Evolutionary conservation across 495 filamentous ascomycete species (phyloP).

Genomic region (Gamarada debralockiae): DNA sequence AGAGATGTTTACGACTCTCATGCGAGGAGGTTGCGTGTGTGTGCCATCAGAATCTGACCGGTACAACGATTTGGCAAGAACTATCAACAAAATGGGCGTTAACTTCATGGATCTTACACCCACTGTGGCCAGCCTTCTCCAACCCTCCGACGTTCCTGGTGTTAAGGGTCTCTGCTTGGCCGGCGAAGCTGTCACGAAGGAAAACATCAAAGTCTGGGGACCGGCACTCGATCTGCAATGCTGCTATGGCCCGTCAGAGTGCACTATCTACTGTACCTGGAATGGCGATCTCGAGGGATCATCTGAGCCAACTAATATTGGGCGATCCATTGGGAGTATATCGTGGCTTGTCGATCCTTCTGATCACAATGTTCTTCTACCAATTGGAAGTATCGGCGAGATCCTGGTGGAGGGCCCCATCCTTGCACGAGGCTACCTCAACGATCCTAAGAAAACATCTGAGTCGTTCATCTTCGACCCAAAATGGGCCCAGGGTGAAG

Average conservation of each 20-base stretch:
- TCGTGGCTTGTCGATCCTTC: slow-evolving; percentile 56
- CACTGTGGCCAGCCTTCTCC: slow-evolving; percentile 46
- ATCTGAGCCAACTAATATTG: slow-evolving; percentile 9
- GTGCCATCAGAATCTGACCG: slow-evolving; percentile 40
- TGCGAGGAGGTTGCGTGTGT: slow-evolving; percentile 53
- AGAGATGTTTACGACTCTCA: slow-evolving; percentile 75
- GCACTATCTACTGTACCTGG: slow-evolving; percentile 8
- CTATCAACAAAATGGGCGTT: slow-evolving; percentile 32
- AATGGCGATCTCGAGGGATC: slow-evolving; percentile 33
- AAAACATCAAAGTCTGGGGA: slow-evolving; percentile 50
- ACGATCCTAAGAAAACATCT: slow-evolving; percentile 12
- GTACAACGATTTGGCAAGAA: slow-evolving; percentile 31
- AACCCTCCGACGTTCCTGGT: slow-evolving; percentile 35
- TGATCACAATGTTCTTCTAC: slow-evolving; percentile 48
- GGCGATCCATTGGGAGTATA: slow-evolving; percentile 37
- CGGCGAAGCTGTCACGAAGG: slow-evolving; percentile 28
- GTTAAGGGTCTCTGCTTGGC: slow-evolving; percentile 34
- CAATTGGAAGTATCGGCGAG: slow-evolving; percentile 57
- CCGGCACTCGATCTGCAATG: slow-evolving; percentile 42
- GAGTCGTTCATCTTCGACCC: slow-evolving; percentile 25
- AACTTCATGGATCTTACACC: slow-evolving; percentile 42
- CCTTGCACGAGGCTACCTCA: slow-evolving; percentile 46
- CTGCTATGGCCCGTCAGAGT: slow-evolving; percentile 51
- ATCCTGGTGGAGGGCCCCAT: slow-evolving; percentile 56
- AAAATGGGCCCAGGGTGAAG: slow-evolving; percentile 30